Percentiles rank a stretch among this genome's conserved stretches.
These are phyloP conservation scores for Exobasidium rhododendri DNA, from an alignment of 1,284 basidiomycete genomes.

Conservation along the genomic window DNA sequence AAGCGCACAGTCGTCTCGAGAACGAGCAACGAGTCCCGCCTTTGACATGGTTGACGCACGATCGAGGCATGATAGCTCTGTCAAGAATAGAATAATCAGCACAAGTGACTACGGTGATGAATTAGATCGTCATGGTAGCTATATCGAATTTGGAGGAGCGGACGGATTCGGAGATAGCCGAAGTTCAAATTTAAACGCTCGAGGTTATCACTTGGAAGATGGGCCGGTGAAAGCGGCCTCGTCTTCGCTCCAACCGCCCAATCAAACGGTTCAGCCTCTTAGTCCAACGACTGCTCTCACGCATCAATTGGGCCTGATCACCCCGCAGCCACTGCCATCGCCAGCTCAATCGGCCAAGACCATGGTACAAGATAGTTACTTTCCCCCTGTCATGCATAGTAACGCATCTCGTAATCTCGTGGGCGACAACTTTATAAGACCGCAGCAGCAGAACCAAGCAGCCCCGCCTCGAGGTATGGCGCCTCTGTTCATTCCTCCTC, in stretches of 20 bases:
- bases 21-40: slow-evolving; percentile 8
- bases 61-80: background rate
- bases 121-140: slow-evolving; percentile 33
- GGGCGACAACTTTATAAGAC: background rate
- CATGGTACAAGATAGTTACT: background rate
- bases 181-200: background rate
- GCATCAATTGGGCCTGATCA: slow-evolving; percentile 35
- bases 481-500: background rate
- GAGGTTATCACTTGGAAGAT: slow-evolving; percentile 8
- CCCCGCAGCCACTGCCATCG: slow-evolving; percentile 3
- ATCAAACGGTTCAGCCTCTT: background rate
- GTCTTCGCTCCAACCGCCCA: background rate
- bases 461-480: background rate
- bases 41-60: slow-evolving; percentile 15
- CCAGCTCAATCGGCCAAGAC: background rate
- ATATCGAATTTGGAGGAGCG: slow-evolving; percentile 28
- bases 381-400: background rate
- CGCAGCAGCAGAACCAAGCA: slow-evolving; percentile 3
- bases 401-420: background rate
- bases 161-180: slow-evolving; percentile 6
- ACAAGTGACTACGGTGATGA: slow-evolving; percentile 29
- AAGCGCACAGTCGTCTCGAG: background rate
- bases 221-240: background rate
- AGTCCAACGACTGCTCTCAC: slow-evolving; percentile 34
- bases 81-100: slow-evolving; percentile 15